Conservation (phyloP, 805 yeast genomes). For the Tetrapisispora fleetii region DNA sequence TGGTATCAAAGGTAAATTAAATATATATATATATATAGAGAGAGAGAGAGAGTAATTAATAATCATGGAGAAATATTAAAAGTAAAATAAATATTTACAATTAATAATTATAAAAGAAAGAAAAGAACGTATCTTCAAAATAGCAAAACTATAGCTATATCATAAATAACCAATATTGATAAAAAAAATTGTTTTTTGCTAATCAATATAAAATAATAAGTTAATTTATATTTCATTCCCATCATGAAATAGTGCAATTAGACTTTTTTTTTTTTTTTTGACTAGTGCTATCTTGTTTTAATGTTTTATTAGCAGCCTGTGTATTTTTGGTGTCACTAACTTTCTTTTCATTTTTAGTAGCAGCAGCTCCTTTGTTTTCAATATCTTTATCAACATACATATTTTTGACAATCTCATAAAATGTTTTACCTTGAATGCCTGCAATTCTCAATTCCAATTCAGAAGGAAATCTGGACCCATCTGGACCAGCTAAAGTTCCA, state of each 20-base stretch:
- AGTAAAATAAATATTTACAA: too few relatives aligned
- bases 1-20: too few relatives aligned
- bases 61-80: too few relatives aligned
- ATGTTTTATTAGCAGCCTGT: neutral
- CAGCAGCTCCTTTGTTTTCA: neutral
- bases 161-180: too few relatives aligned
- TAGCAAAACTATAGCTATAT: neutral
- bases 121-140: too few relatives aligned
- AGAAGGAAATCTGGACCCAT: constrained; percentile 64
- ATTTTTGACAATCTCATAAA: constrained; percentile 40
- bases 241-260: neutral
- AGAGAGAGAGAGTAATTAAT: too few relatives aligned
- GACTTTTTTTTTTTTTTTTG: neutral
- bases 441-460: constrained; percentile 60
- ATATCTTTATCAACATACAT: constrained; percentile 9
- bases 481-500: constrained; percentile 67
- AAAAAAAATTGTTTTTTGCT: too few relatives aligned
- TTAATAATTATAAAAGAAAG: too few relatives aligned
- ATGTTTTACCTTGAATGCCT: constrained; percentile 55
- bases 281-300: neutral
- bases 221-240: too few relatives aligned
- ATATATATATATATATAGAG: too few relatives aligned
- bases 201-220: too few relatives aligned
- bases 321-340: neutral
- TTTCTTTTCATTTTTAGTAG: neutral